Evolutionary conservation across 495 filamentous ascomycete genomes (phyloP).

Genomic region (Pyronema omphalodes): DNA sequence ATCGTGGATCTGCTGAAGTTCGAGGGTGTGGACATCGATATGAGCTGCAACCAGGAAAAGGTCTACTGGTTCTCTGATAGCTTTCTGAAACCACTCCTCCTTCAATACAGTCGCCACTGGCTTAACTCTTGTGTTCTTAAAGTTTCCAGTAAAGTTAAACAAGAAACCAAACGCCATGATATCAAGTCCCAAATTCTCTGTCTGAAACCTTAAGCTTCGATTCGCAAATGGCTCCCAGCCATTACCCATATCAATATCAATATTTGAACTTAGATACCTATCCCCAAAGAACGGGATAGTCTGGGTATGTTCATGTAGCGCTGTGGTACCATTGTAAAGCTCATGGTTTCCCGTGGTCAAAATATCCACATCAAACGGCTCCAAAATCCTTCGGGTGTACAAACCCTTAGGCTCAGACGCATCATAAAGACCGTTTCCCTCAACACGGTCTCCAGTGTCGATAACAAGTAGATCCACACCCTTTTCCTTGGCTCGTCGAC

Average conservation of each 20-base stretch:
- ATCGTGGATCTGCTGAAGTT: slow-evolving; percentile 57
- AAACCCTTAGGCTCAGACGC: slow-evolving; percentile 68
- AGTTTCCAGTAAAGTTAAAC: slow-evolving; percentile 78
- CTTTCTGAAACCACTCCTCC: slow-evolving; percentile 75
- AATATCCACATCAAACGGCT: slow-evolving; percentile 63
- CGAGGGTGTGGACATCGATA: slow-evolving; percentile 54
- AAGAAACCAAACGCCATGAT: slow-evolving; percentile 84
- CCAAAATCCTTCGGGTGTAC: slow-evolving; percentile 72
- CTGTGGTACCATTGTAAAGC: slow-evolving; percentile 63
- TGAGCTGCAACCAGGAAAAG: slow-evolving; percentile 79
- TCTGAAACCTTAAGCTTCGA: slow-evolving; percentile 71
- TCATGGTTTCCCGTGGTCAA: slow-evolving; percentile 90
- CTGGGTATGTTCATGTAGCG: slow-evolving; percentile 51
- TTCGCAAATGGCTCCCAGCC: slow-evolving; percentile 58
- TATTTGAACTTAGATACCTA: slow-evolving; percentile 72
- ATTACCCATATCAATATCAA: slow-evolving; percentile 65
- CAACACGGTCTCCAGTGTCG: slow-evolving; percentile 85
- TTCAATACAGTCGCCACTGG: slow-evolving; percentile 25
- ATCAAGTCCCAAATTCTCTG: slow-evolving; percentile 65
- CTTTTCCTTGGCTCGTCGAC: slow-evolving; percentile 50
- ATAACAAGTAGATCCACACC: slow-evolving; percentile 73
- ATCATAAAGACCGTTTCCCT: slow-evolving; percentile 92
- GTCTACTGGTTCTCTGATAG: slow-evolving; percentile 62
- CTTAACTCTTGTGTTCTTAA: slow-evolving; percentile 72
- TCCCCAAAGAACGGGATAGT: slow-evolving; percentile 60